Percentiles rank a stretch among this genome's conserved stretches.
These are phyloP conservation scores for Haberlea rhodopensis DNA, from an alignment of 257 asterid species.

Conservation along the genomic window DNA sequence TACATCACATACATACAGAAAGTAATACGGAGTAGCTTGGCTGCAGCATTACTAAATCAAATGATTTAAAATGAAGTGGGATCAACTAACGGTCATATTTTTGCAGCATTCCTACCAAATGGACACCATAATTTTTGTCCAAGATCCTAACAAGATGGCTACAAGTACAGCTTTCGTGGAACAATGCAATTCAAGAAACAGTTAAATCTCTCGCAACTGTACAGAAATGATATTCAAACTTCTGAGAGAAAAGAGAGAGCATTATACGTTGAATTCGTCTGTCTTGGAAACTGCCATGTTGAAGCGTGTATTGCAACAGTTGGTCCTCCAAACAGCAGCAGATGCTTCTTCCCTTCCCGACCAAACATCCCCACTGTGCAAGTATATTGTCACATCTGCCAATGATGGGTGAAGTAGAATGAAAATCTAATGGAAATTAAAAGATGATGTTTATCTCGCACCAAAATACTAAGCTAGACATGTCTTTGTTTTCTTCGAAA, in stretches of 20 bases:
- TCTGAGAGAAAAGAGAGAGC: slow-evolving; percentile 10
- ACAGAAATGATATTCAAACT: slow-evolving; percentile 25
- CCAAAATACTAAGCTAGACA: too few relatives aligned
- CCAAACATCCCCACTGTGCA: slow-evolving; percentile 18
- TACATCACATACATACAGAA: background rate
- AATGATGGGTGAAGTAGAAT: background rate
- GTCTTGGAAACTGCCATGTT: slow-evolving; percentile 7
- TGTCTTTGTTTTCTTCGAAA: too few relatives aligned
- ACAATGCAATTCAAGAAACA: slow-evolving; percentile 3
- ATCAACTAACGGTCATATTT: slow-evolving; percentile 14
- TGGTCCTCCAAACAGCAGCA: slow-evolving; percentile 11
- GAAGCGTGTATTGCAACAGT: slow-evolving; percentile 11
- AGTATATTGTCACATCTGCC: background rate
- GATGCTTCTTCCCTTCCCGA: background rate
- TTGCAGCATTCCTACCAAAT: slow-evolving; percentile 22
- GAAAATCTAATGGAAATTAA: background rate
- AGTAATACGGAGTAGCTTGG: background rate
- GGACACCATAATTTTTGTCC: slow-evolving; percentile 10
- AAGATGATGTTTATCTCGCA: background rate
- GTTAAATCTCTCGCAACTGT: slow-evolving; percentile 26
- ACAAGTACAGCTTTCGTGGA: slow-evolving; percentile 1
- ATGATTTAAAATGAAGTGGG: background rate
- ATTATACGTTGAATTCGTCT: slow-evolving; percentile 9
- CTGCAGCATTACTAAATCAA: background rate
- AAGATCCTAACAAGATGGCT: slow-evolving; percentile 19